These are phyloP conservation scores for Tetracladium setigerum DNA, from an alignment of 495 filamentous ascomycete species.

Conservation along the genomic window DNA sequence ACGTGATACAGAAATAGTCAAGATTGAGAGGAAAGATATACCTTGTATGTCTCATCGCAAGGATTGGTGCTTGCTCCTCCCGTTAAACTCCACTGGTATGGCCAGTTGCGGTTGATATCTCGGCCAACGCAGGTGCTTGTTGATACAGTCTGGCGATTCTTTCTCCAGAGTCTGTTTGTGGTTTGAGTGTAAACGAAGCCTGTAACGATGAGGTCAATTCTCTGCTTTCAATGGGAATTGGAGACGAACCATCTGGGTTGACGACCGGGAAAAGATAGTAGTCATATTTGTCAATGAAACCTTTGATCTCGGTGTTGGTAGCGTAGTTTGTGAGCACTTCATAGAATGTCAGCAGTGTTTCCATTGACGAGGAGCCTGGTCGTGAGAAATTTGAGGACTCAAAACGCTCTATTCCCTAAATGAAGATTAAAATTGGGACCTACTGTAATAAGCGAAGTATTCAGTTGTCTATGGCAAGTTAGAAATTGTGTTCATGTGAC, in stretches of 20 bases:
- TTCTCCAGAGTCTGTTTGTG: conserved; percentile 53
- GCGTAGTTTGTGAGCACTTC: conserved; percentile 17
- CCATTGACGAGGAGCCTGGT: conserved; percentile 25
- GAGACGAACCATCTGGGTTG: conserved; percentile 46
- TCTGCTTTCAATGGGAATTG: background rate
- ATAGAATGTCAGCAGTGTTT: conserved; percentile 36
- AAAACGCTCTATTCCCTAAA: conserved; percentile 36
- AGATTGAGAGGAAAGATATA: background rate
- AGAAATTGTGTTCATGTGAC: background rate
- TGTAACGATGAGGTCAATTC: conserved; percentile 2
- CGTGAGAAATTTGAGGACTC: too few relatives aligned
- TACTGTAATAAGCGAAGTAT: background rate
- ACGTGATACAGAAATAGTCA: background rate
- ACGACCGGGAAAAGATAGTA: conserved; percentile 56
- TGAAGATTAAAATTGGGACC: background rate
- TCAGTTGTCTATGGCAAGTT: background rate
- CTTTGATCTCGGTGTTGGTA: conserved; percentile 30
- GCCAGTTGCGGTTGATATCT: conserved; percentile 63
- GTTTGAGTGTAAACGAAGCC: conserved; percentile 57
- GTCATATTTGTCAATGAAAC: conserved; percentile 50
- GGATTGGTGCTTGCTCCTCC: conserved; percentile 45
- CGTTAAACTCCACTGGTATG: conserved; percentile 39
- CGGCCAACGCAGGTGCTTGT: conserved; percentile 42
- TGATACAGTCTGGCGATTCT: conserved; percentile 44
- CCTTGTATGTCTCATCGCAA: conserved; percentile 46